These are phyloP conservation scores for Candida krabiensis DNA, from an alignment of 805 yeast genomes.

Conservation along the genomic window DNA sequence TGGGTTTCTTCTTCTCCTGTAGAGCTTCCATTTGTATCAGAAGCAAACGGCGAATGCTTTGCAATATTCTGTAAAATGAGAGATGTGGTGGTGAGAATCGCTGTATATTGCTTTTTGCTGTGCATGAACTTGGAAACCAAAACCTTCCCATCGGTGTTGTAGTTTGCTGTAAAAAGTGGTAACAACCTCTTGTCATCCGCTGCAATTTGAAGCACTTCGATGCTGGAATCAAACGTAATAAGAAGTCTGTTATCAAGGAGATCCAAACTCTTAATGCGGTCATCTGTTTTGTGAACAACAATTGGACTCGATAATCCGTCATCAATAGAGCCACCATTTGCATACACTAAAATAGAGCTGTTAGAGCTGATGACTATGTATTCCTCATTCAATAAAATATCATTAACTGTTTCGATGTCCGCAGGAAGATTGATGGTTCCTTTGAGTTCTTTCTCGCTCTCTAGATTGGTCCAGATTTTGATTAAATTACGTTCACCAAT, in stretches of 20 bases:
- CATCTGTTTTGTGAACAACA: constrained; percentile 14
- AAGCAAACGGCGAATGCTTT: constrained; percentile 2
- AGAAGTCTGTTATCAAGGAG: constrained; percentile 18
- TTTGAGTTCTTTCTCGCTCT: constrained; percentile 6
- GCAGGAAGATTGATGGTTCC: constrained; percentile 14
- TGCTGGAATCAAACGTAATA: constrained; percentile 14
- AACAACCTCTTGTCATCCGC: constrained; percentile 10
- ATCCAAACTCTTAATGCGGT: constrained; percentile 17
- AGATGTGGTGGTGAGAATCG: constrained; percentile 23
- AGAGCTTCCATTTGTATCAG: constrained; percentile 1
- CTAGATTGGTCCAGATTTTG: constrained; percentile 21
- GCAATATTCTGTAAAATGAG: constrained; percentile 21
- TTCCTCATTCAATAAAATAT: constrained; percentile 16
- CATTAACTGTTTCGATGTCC: constrained; percentile 10
- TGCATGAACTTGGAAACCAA: constrained; percentile 20
- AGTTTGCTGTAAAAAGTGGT: constrained; percentile 16
- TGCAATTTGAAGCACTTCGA: constrained; percentile 20
- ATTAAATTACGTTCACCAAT: constrained; percentile 19
- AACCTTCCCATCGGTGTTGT: constrained; percentile 16
- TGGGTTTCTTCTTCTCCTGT: constrained; percentile 5
- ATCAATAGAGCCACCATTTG: constrained; percentile 1
- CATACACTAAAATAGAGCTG: constrained; percentile 15
- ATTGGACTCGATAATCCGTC: constrained; percentile 5
- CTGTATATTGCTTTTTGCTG: constrained; percentile 18
- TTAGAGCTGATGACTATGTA: constrained; percentile 16